These are phyloP conservation scores for Cryptosporidium canis DNA, from an alignment of 169 alveolate species.

Conservation along the genomic window DNA sequence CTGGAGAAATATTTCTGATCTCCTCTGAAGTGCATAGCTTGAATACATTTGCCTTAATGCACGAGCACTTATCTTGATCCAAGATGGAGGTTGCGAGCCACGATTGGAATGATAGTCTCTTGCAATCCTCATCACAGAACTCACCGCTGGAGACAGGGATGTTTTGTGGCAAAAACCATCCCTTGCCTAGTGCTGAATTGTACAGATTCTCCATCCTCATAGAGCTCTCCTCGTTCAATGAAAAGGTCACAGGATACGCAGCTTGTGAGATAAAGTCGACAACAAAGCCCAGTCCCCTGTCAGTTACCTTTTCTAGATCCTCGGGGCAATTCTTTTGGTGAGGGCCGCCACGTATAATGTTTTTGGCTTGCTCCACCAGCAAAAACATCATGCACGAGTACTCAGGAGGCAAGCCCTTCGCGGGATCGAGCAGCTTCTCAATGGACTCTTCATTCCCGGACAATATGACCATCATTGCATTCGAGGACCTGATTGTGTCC, in stretches of 20 bases:
- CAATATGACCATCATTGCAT: slow-evolving; percentile 67
- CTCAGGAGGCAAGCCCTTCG: slow-evolving; percentile 56
- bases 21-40: slow-evolving; percentile 63
- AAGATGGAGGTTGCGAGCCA: slow-evolving; percentile 72
- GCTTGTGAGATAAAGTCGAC: slow-evolving; percentile 71
- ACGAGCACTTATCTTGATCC: slow-evolving; percentile 68
- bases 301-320: slow-evolving; percentile 36
- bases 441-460: slow-evolving; percentile 54
- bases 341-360: slow-evolving; percentile 65
- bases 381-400: slow-evolving; percentile 71
- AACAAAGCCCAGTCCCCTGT: slow-evolving; percentile 61
- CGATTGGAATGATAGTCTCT: slow-evolving; percentile 67
- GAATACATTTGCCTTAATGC: slow-evolving; percentile 66
- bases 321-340: slow-evolving; percentile 69
- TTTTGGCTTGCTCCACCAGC: slow-evolving; percentile 69
- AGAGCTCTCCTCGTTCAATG: slow-evolving; percentile 66
- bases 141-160: slow-evolving; percentile 61
- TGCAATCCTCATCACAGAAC: slow-evolving; percentile 66
- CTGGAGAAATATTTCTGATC: slow-evolving; percentile 46
- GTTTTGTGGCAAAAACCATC: slow-evolving; percentile 64
- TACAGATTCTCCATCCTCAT: slow-evolving; percentile 71
- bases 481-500: slow-evolving; percentile 52
- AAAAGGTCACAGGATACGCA: slow-evolving; percentile 70
- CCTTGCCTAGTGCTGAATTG: slow-evolving; percentile 48
- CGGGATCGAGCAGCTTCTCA: slow-evolving; percentile 52